Conservation (phyloP, 495 filamentous ascomycete species). For the Penicillium cinerascens region DNA sequence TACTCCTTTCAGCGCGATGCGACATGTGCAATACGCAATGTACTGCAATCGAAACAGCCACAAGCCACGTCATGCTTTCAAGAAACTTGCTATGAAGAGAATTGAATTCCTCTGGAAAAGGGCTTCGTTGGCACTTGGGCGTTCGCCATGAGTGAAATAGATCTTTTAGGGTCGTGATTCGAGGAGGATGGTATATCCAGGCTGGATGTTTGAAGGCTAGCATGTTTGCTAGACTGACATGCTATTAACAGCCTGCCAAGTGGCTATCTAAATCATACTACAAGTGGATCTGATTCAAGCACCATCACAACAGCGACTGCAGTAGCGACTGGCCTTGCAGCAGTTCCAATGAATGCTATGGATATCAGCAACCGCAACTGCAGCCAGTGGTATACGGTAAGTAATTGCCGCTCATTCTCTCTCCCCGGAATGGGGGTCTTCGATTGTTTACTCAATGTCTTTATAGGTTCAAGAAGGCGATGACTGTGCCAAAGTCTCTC, state of each 20-base stretch:
- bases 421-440: neutral
- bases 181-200: constrained; percentile 2
- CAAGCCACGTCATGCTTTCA: constrained; percentile 32
- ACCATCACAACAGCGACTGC: neutral
- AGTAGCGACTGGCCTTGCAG: neutral
- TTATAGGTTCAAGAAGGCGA: constrained; percentile 10
- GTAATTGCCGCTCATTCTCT: neutral
- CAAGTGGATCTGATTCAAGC: neutral
- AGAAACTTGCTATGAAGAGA: constrained; percentile 30
- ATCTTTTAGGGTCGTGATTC: constrained; percentile 8
- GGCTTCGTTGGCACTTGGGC: constrained; percentile 35
- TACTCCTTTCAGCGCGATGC: constrained; percentile 30
- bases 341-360: neutral
- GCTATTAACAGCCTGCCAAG: neutral
- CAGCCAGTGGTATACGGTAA: constrained; percentile 17
- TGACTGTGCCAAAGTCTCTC: constrained; percentile 8
- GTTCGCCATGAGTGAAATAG: constrained; percentile 1
- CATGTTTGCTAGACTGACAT: constrained; percentile 14
- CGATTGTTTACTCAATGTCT: neutral
- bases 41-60: constrained; percentile 24
- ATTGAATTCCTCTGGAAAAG: constrained; percentile 33
- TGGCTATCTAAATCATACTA: neutral
- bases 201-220: constrained; percentile 19
- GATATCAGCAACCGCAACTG: constrained; percentile 7
- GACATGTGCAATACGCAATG: constrained; percentile 34